A percentile compares a stretch with the other conserved stretches of the same genome.
phyloP scores from a whole-genome alignment of 1,139 yeast species.

The Hansenula lynferdii region DNA sequence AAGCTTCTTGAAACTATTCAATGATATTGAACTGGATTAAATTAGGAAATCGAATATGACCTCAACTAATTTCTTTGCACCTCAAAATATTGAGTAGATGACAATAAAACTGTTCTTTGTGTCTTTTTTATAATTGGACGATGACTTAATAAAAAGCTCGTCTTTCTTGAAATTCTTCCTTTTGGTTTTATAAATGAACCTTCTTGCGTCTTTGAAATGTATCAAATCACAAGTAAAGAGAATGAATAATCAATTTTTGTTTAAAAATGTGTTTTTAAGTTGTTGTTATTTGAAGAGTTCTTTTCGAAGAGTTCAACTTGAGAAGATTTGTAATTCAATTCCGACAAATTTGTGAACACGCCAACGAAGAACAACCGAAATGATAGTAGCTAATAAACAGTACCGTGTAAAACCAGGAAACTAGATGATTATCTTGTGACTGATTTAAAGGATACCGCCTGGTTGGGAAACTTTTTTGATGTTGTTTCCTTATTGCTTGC shows the following conservation, averaged over 20 bases:
- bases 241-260: neutral
- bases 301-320: neutral
- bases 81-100: neutral
- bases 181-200: neutral
- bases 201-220: too few species aligned
- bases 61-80: neutral
- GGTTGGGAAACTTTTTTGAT: neutral
- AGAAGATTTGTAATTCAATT: neutral
- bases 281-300: neutral
- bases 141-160: slow-evolving; percentile 12
- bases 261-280: too few species aligned
- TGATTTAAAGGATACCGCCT: neutral
- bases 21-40: too few species aligned
- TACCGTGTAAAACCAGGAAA: neutral
- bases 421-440: neutral
- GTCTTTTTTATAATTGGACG: slow-evolving; percentile 4
- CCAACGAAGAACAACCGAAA: neutral
- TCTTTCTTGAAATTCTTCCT: neutral
- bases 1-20: too few species aligned
- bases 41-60: too few species aligned
- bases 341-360: neutral
- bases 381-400: neutral
- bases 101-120: neutral
- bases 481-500: neutral
- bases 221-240: neutral